These are phyloP conservation scores for Dalbergia oliveri DNA, from an alignment of 306 rosid genomes.

Conservation along the genomic window DNA sequence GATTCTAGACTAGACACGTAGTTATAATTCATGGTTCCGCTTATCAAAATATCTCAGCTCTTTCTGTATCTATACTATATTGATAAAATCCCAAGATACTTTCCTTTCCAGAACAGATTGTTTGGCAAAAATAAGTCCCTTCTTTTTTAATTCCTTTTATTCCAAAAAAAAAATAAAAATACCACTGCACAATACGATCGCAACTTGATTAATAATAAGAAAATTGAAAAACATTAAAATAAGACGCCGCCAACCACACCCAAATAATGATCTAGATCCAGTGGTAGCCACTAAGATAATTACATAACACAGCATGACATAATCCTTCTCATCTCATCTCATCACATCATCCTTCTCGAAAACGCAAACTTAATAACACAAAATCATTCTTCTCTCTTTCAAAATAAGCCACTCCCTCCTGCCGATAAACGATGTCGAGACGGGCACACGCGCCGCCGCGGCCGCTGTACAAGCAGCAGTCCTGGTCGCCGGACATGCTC, in stretches of 20 bases:
- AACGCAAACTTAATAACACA: background rate
- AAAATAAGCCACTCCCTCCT: too few species aligned
- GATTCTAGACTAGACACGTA: background rate
- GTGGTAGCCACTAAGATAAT: background rate
- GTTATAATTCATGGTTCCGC: background rate
- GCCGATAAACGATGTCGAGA: constrained; percentile 45
- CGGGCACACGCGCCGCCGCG: constrained; percentile 51
- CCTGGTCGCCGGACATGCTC: constrained; percentile 74
- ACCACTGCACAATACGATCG: too few species aligned
- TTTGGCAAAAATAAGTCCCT: background rate
- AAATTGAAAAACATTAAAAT: background rate
- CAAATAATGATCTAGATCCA: background rate
- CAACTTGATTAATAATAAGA: background rate
- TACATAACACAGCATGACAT: background rate
- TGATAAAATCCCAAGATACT: constrained; percentile 14
- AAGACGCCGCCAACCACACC: background rate
- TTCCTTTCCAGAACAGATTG: constrained; percentile 4
- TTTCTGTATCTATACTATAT: background rate
- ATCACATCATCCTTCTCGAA: background rate
- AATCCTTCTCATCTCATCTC: background rate
- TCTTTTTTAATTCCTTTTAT: background rate
- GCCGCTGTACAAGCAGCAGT: constrained; percentile 66
- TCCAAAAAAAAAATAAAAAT: background rate
- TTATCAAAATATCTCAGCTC: constrained; percentile 4
- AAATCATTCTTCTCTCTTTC: too few species aligned